Conservation (phyloP, 1,284 basidiomycete species). For the Kwoniella shivajii region DNA sequence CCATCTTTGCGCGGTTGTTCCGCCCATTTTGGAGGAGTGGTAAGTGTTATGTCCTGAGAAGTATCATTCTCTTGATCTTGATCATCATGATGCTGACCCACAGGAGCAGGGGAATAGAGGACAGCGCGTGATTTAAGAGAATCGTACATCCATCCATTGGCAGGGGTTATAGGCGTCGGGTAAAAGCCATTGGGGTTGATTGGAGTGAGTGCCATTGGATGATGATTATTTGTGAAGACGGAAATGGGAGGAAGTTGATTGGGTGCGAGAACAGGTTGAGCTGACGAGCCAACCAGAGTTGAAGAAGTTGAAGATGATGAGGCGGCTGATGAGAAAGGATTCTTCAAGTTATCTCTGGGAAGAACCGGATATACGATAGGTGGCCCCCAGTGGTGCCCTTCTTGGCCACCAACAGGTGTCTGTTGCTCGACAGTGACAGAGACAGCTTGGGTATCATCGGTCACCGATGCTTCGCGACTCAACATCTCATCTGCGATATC, state of each 20-base stretch:
- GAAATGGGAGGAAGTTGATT: constrained; percentile 27
- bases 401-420: background rate
- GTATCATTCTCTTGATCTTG: constrained; percentile 11
- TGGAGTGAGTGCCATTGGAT: constrained; percentile 22
- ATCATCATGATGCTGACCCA: background rate
- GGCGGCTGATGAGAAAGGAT: constrained; percentile 26
- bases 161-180: constrained; percentile 28
- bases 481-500: constrained; percentile 28
- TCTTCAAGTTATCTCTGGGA: constrained; percentile 6
- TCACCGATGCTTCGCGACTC: constrained; percentile 20
- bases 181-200: constrained; percentile 22
- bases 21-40: constrained; percentile 31
- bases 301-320: constrained; percentile 34
- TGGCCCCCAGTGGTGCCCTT: constrained; percentile 17
- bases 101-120: constrained; percentile 1
- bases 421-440: background rate
- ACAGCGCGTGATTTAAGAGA: constrained; percentile 12
- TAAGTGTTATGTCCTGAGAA: constrained; percentile 36
- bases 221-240: constrained; percentile 19
- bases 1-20: constrained; percentile 19
- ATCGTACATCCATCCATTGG: constrained; percentile 12
- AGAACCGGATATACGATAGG: constrained; percentile 20
- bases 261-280: constrained; percentile 14
- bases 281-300: constrained; percentile 25
- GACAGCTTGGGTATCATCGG: background rate